A percentile compares a stretch with the other conserved stretches of the same genome.
These are phyloP conservation scores for Debaryomyces nepalensis DNA, from an alignment of 1,139 yeast species.

Conservation along the genomic window DNA sequence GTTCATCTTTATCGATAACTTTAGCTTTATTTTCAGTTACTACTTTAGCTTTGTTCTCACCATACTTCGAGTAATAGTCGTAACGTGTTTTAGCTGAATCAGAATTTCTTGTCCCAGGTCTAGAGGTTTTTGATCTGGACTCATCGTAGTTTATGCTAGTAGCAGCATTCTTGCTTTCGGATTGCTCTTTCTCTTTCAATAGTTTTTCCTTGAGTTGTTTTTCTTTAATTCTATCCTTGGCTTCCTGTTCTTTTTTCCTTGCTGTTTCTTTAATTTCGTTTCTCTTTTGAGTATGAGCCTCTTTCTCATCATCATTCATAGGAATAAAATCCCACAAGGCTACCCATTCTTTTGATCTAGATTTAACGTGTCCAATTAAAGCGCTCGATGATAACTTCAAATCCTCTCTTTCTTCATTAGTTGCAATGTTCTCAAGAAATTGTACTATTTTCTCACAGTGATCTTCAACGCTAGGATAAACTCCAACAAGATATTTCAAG, in stretches of 20 bases:
- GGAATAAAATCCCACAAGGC: constrained; percentile 61
- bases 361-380: constrained; percentile 69
- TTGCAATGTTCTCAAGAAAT: constrained; percentile 53
- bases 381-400: constrained; percentile 81
- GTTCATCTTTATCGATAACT: constrained; percentile 12
- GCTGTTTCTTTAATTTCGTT: constrained; percentile 24
- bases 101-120: constrained; percentile 27
- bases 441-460: constrained; percentile 63
- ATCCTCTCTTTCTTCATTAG: constrained; percentile 74
- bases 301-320: constrained; percentile 41
- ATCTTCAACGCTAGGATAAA: constrained; percentile 70
- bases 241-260: constrained; percentile 26
- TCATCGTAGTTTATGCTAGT: constrained; percentile 28
- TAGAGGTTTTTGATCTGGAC: constrained; percentile 20
- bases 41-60: constrained; percentile 14
- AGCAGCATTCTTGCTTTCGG: constrained; percentile 18
- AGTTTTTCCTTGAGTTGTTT: constrained; percentile 23
- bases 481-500: constrained; percentile 66
- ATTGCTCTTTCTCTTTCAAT: constrained; percentile 19
- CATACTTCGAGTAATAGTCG: constrained; percentile 39
- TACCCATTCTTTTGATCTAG: constrained; percentile 61
- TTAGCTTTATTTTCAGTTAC: too few species aligned
- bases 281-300: constrained; percentile 27
- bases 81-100: constrained; percentile 28
- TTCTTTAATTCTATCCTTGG: constrained; percentile 21